Evolutionary conservation across 2,329 filamentous ascomycete species (phyloP).

Genomic region (Calonectria ilicicola): DNA sequence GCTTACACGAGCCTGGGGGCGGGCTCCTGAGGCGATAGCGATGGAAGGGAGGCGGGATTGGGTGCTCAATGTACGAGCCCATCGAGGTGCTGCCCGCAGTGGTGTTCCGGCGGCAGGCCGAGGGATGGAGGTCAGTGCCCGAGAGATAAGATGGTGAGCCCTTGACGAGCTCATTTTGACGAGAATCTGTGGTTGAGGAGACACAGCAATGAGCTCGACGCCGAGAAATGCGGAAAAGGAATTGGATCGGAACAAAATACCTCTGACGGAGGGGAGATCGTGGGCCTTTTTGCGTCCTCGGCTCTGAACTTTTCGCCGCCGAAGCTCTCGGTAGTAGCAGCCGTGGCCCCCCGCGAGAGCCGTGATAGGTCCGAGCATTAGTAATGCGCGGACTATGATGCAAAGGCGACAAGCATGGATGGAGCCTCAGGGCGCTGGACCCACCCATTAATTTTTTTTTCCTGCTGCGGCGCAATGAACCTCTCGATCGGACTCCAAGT

Average conservation of each 20-base stretch:
- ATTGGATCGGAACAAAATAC: constrained; percentile 18
- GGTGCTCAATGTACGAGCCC: constrained; percentile 46
- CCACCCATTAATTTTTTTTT: constrained; percentile 11
- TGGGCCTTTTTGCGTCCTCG: constrained; percentile 29
- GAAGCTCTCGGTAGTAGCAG: constrained; percentile 29
- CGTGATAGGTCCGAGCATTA: constrained; percentile 47
- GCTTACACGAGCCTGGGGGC: constrained; percentile 32
- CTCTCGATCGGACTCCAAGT: not conserved
- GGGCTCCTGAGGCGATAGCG: constrained; percentile 32
- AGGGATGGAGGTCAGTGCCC: constrained; percentile 39
- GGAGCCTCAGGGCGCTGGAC: constrained; percentile 1
- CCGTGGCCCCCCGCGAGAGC: constrained; percentile 24
- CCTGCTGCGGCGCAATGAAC: not conserved
- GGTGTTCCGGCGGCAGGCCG: constrained; percentile 37
- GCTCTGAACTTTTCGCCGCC: constrained; percentile 44
- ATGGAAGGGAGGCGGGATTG: constrained; percentile 32
- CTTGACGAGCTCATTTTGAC: constrained; percentile 40
- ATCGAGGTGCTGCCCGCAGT: constrained; percentile 38
- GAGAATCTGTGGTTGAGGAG: not conserved
- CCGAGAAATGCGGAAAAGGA: not conserved
- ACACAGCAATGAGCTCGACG: not conserved
- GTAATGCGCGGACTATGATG: constrained; percentile 49
- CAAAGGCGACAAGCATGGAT: constrained; percentile 33
- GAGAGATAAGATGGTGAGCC: constrained; percentile 36
- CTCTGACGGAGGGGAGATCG: constrained; percentile 8